Evolutionary conservation across 306 rosid species (phyloP), one percentile per base, ranked within the genome.

Genomic region (Canavalia ensiformis): DNA sequence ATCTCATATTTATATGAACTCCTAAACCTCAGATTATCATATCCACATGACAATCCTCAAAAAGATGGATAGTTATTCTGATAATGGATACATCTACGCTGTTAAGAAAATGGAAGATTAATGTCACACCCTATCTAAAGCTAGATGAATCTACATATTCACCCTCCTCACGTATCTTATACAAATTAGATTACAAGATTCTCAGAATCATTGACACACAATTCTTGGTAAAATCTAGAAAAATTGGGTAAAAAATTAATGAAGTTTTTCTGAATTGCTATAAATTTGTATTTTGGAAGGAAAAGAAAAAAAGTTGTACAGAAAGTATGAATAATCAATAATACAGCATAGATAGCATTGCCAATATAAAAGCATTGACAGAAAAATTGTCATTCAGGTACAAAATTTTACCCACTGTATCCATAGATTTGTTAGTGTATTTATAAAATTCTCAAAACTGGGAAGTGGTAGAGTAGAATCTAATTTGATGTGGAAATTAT

Each of bases 351-450:
- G 47, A 64, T 8, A 37, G 54, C 49, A 45, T 79, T 33, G 57
- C 60, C 5, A 45, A 31, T 44, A 58, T 34, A 62, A 31, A 31
- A 35, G 29, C 31, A 12, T 39, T 28, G 47, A 50, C 11, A 62
- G 30, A 46, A 34, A 56, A 37, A 59, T 33, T 13, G 11, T 50
- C 66, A 62, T 41, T 80, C 49, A 72, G 74, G 35, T 63, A 51
- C 47, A 45, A 63, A 72, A 9, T 29, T 60, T 45, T 74, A 56
- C 56, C 66, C 12, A 56, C 42, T 51, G 63, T 51, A 37, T 25
- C 29, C 64, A 8, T 35, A 37, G 49, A 55, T 78, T 78, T 79
- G 51, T 33, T 71, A 18, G 62, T 54, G 50, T 25, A 11, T 71
- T 50, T 51, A 72, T 25, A 63, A 72, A 51, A 65, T 51, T 60